Base-by-base conservation (phyloP, 1,284 basidiomycete species). In the Boletellus dicymbophilus region DNA sequence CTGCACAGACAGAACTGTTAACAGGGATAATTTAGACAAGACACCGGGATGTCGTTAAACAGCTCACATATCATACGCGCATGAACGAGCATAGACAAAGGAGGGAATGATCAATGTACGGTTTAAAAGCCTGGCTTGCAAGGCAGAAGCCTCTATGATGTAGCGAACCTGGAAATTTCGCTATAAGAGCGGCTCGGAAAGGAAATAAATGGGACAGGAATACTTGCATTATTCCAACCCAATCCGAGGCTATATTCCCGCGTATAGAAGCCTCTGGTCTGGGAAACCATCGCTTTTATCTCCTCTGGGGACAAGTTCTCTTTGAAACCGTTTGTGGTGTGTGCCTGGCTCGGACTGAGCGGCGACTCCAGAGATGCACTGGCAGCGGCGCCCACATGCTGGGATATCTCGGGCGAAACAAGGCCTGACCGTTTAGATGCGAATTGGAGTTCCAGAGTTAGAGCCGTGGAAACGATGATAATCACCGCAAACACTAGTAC, bases 41-140 rank as follows among this genome's bases (percentile, higher is more conserved):
- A 33, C 8, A 13, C 15, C 41, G 18, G 8, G 15, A 27, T 37
- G n/a, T n/a, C n/a, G n/a, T n/a, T n/a, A n/a, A n/a, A n/a, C n/a
- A n/a, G n/a, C 69, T n/a, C 42, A 66, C 65, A 58, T 49, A 22
- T 71, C 64, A 25, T 67, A 72, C 44, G 72, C 73, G 54, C 75
- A 75, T 2, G 65, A 61, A 15, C 75, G 62, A 9, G 75, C 73
- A 44, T 76, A 76, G 9, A 77, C 59, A 44, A 66, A 68, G 6
- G 71, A 70, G 2, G 73, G 73, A 18, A 76, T 38, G 46, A 75
- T 62, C 2, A 71, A 66, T 6, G 71, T 72, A 33, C 73, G 58
- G 27, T 68, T 68, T 22, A 73, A 51, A 12, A 74, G 52, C 26
- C 58, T 58, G 18, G 72, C 71, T 52, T 75, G 70, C 15, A 69